Evolutionary conservation across 2,329 filamentous ascomycete species (phyloP).

Genomic region (Microcyclospora pomicola): DNA sequence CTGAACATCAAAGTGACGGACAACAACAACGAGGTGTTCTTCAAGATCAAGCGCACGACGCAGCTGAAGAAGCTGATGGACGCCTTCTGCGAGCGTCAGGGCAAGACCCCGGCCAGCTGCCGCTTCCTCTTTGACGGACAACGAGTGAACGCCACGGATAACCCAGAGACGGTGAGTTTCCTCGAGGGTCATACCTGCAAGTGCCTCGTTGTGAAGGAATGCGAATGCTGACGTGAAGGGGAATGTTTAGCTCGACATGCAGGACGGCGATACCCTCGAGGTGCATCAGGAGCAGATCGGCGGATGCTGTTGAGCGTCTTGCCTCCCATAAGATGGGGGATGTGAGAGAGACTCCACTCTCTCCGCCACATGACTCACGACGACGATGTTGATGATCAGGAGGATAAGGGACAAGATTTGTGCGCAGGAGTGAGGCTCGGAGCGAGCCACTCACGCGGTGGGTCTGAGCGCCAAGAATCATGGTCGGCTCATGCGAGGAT

Average conservation of each 20-base stretch:
- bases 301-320: constrained; percentile 35
- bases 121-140: constrained; percentile 95
- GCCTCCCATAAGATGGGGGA: not conserved
- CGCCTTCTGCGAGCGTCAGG: constrained; percentile 92
- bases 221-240: not conserved
- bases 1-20: constrained; percentile 99
- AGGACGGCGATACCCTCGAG: constrained; percentile 87
- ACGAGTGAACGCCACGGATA: constrained; percentile 77
- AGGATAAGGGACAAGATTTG: no score
- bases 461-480: no score
- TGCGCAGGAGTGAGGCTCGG: no score
- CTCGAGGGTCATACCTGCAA: not conserved
- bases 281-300: constrained; percentile 98
- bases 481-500: no score
- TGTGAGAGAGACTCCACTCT: no score
- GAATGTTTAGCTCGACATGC: constrained; percentile 70
- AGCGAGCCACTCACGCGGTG: no score
- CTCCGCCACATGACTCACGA: no score
- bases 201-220: not conserved
- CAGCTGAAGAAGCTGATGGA: constrained; percentile 97
- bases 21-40: constrained; percentile 99
- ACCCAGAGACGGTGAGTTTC: constrained; percentile 70
- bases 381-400: no score
- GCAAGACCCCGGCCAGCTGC: constrained; percentile 71
- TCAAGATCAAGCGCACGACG: constrained; percentile 97